Conservation (phyloP, 306 rosid species). For the Chamaecrista fasciculata region DNA sequence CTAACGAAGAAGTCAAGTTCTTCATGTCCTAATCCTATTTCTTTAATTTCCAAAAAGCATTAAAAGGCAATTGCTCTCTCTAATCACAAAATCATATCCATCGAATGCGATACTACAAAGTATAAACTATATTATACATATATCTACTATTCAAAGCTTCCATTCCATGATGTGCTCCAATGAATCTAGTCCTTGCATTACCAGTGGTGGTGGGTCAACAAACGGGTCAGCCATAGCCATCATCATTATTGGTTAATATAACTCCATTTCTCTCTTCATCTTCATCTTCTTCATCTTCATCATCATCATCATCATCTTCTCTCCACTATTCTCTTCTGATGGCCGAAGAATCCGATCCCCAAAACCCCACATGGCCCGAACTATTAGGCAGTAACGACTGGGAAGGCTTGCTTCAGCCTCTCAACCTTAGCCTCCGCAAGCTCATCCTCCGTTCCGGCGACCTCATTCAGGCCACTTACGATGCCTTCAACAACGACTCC, state of each 20-base stretch:
- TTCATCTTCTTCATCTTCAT: background rate
- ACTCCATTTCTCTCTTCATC: background rate
- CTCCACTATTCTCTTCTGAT: background rate
- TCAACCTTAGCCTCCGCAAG: slow-evolving; percentile 44
- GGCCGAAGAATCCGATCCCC: background rate
- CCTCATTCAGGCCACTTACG: slow-evolving; percentile 69
- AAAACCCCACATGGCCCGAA: slow-evolving; percentile 41
- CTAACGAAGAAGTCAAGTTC: too few species aligned
- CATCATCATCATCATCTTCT: too few species aligned
- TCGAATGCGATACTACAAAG: too few species aligned
- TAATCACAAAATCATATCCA: too few species aligned
- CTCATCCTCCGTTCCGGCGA: slow-evolving; percentile 69
- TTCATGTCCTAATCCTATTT: too few species aligned
- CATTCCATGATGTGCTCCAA: background rate
- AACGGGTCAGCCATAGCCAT: slow-evolving; percentile 7
- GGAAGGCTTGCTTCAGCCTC: slow-evolving; percentile 55
- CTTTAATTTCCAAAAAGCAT: too few species aligned
- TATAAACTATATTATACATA: too few species aligned
- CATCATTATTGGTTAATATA: background rate
- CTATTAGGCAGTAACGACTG: slow-evolving; percentile 54
- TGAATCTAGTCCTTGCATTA: background rate
- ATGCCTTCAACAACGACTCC: slow-evolving; percentile 64
- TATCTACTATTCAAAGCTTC: background rate
- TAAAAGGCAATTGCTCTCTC: too few species aligned
- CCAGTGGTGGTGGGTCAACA: too few species aligned